Conservation (phyloP, 2,329 filamentous ascomycete genomes). For the Exophiala mesophila region DNA sequence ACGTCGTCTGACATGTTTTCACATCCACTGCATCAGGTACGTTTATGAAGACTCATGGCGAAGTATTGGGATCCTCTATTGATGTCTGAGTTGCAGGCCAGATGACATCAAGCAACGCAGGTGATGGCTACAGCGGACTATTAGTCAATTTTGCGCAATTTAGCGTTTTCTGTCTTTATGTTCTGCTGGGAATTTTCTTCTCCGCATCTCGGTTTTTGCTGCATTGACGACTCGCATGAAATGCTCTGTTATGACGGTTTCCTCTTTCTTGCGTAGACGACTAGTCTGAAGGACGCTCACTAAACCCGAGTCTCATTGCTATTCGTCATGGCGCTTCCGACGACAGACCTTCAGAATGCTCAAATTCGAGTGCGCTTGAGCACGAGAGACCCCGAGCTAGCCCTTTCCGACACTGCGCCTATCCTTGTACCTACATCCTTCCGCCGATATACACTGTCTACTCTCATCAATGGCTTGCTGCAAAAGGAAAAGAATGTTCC, state of each 20-base stretch:
- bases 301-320: neutral
- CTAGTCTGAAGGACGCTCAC: neutral
- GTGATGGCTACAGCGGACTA: too few relatives aligned
- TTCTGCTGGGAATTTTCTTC: neutral
- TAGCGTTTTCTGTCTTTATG: neutral
- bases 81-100: too few relatives aligned
- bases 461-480: constrained; percentile 58
- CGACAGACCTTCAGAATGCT: constrained; percentile 17
- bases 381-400: constrained; percentile 49
- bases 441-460: constrained; percentile 57
- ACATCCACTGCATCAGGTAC: too few relatives aligned
- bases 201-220: neutral
- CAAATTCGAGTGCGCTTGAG: constrained; percentile 54
- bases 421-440: constrained; percentile 54
- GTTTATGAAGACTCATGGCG: too few relatives aligned
- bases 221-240: too few relatives aligned
- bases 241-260: too few relatives aligned
- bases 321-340: constrained; percentile 2
- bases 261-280: neutral
- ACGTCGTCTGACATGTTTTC: constrained; percentile 15
- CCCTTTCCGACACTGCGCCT: constrained; percentile 50
- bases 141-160: too few relatives aligned
- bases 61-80: too few relatives aligned
- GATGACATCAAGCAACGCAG: too few relatives aligned
- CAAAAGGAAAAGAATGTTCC: constrained; percentile 49